These are phyloP conservation scores for Candida labiduridarum DNA, from an alignment of 1,139 yeast species.

Conservation along the genomic window DNA sequence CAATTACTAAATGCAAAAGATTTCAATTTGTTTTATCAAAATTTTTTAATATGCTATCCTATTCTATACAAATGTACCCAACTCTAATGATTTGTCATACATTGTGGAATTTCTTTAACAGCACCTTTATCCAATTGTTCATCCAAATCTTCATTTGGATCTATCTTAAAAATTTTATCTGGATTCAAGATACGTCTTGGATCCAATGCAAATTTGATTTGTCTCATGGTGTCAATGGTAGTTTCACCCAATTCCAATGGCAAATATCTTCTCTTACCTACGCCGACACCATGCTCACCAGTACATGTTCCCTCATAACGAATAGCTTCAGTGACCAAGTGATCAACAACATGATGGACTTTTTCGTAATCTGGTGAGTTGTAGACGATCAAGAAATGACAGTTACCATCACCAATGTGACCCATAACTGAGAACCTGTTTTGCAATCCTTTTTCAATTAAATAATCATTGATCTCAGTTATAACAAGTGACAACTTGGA, in stretches of 20 bases:
- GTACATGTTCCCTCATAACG: slow-evolving; percentile 48
- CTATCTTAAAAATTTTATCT: slow-evolving; percentile 40
- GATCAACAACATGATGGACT: slow-evolving; percentile 43
- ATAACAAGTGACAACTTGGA: slow-evolving; percentile 52
- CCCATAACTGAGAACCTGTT: slow-evolving; percentile 54
- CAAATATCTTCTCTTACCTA: slow-evolving; percentile 45
- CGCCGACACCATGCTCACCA: slow-evolving; percentile 53
- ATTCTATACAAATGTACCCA: background rate
- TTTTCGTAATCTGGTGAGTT: slow-evolving; percentile 44
- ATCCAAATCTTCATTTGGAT: slow-evolving; percentile 40
- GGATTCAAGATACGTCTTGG: slow-evolving; percentile 37
- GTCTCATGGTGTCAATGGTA: slow-evolving; percentile 48
- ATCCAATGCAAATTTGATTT: slow-evolving; percentile 31
- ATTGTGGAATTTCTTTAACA: slow-evolving; percentile 13
- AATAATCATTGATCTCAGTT: slow-evolving; percentile 51
- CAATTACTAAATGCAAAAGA: too few relatives aligned
- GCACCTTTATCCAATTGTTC: slow-evolving; percentile 28
- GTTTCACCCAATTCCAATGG: slow-evolving; percentile 37
- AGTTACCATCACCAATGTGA: slow-evolving; percentile 67
- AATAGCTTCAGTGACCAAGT: slow-evolving; percentile 53
- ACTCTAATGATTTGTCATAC: slow-evolving; percentile 16
- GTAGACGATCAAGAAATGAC: slow-evolving; percentile 55
- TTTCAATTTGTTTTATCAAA: too few relatives aligned
- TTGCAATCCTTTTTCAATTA: slow-evolving; percentile 40
- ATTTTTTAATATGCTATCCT: background rate